These are phyloP conservation scores for Salicornia ramosissima DNA, from an alignment of 148 eudicot genomes.

Conservation along the genomic window DNA sequence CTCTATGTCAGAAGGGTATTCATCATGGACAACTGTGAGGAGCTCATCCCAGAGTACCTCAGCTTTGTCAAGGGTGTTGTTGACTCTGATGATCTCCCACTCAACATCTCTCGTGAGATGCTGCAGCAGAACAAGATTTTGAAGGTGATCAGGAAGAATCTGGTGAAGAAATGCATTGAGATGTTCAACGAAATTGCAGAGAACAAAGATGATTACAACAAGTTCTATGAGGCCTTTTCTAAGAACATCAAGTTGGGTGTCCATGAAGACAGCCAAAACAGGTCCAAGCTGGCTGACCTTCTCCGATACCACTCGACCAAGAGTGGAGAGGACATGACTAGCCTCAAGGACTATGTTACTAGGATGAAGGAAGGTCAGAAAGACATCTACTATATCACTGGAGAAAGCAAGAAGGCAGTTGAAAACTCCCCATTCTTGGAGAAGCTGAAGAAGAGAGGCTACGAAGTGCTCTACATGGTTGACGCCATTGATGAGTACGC, in stretches of 20 bases:
- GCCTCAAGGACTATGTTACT: slow-evolving; percentile 83
- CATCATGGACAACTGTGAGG: slow-evolving; percentile 92
- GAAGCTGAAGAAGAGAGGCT: slow-evolving; percentile 75
- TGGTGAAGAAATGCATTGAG: slow-evolving; percentile 91
- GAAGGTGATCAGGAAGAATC: slow-evolving; percentile 85
- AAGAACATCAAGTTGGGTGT: slow-evolving; percentile 85
- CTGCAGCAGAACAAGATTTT: slow-evolving; percentile 92
- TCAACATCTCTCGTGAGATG: slow-evolving; percentile 90
- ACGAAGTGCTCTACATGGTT: slow-evolving; percentile 82
- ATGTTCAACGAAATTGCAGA: slow-evolving; percentile 91
- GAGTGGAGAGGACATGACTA: slow-evolving; percentile 80
- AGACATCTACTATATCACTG: slow-evolving; percentile 80
- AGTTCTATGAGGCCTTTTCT: slow-evolving; percentile 83
- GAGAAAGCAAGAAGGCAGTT: slow-evolving; percentile 89
- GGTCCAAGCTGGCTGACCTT: slow-evolving; percentile 69
- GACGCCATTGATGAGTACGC: slow-evolving; percentile 98
- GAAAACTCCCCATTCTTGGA: slow-evolving; percentile 92
- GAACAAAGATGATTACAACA: slow-evolving; percentile 86
- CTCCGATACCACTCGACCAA: slow-evolving; percentile 80
- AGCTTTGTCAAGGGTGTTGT: slow-evolving; percentile 91
- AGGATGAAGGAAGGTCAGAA: slow-evolving; percentile 93
- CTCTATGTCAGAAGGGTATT: slow-evolving; percentile 90
- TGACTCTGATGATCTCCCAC: slow-evolving; percentile 84
- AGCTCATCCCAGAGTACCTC: slow-evolving; percentile 86
- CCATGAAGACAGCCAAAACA: slow-evolving; percentile 85